These are phyloP conservation scores for Phytophthora agathidicida DNA, from an alignment of 352 stramenopile species.

Conservation along the genomic window DNA sequence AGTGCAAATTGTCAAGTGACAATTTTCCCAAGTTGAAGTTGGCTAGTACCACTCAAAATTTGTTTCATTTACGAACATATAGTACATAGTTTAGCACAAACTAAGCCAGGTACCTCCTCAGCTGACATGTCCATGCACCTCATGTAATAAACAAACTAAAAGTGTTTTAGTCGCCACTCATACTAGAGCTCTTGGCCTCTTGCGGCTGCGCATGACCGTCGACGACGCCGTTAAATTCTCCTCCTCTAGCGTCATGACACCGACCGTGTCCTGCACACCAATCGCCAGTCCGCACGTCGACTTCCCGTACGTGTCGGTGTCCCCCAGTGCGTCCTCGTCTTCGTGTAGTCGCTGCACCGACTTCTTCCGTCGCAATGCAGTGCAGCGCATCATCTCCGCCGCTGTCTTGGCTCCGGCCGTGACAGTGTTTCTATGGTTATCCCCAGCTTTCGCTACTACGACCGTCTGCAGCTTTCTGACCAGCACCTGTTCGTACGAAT, in stretches of 20 bases:
- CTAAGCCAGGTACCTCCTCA: slow-evolving; percentile 8
- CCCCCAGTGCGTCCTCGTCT: background rate
- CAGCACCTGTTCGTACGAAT: slow-evolving; percentile 71
- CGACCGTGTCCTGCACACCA: background rate
- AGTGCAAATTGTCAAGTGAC: slow-evolving; percentile 2
- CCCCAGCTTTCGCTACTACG: slow-evolving; percentile 62
- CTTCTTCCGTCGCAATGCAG: slow-evolving; percentile 48
- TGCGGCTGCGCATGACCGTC: slow-evolving; percentile 1
- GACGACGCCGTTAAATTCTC: background rate
- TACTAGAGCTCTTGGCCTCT: background rate
- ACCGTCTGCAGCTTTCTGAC: slow-evolving; percentile 65
- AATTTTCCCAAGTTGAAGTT: slow-evolving; percentile 12
- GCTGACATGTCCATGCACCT: background rate
- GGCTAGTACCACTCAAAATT: slow-evolving; percentile 9
- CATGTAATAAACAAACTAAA: too few relatives aligned
- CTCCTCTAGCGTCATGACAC: background rate
- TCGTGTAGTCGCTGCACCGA: slow-evolving; percentile 1
- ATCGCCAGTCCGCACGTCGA: background rate
- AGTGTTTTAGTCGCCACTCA: slow-evolving; percentile 27
- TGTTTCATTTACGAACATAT: background rate
- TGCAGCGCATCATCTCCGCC: slow-evolving; percentile 66
- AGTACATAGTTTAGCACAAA: background rate
- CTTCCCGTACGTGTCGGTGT: slow-evolving; percentile 13
- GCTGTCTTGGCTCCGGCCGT: slow-evolving; percentile 57
- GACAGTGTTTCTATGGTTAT: slow-evolving; percentile 72